Base-by-base conservation (phyloP, 352 stramenopile species). In the Phytophthora kernoviae region DNA sequence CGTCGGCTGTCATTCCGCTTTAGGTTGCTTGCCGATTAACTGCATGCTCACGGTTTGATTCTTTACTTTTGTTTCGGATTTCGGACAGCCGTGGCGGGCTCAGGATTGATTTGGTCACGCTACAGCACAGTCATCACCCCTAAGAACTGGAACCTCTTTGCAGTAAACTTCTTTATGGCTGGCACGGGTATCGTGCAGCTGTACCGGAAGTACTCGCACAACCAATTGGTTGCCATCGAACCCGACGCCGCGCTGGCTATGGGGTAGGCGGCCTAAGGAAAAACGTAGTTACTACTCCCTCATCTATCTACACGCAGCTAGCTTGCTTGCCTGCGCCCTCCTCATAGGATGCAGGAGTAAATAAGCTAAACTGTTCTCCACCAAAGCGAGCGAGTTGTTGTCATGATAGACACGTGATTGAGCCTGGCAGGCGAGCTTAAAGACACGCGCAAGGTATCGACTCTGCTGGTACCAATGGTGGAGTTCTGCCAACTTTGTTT, bases 111-210 rank as follows among this genome's bases (percentile, higher is more conserved):
- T 62, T 97, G 90, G 88, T 94, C 84, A 24, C 83, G 90, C 47
- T 97, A 96, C 73, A 92, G 77, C 52, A 65, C 93, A 32, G 77
- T 96, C 27, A 94, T 97, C 56, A 95, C 82, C 26, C 89, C 90
- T 24, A 87, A 92, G 65, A 97, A 97, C 79, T 97, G 90, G 81
- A 97, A 96, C 65, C 73, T 97, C 14, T 92, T 97, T 58, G 72
- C 81, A 1, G 90, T 97, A 40, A 97, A 97, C 62, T 69, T 94
- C 24, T 94, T 96, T 54, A 96, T 97, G 84, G 87, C 77, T 36
- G 82, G 71, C 64, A 97, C 88, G 42, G 90, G 90, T 3, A 68
- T 92, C 77, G 72, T 65, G 30, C 54, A 70, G 45, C 59, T 73
- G 9, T 73, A 73, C 59, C 83, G 87, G 62, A 94, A 94, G 65